Evolutionary conservation across 352 stramenopile genomes (phyloP), one percentile per base, ranked within the genome.

Genomic region (Phytophthora lateralis): DNA sequence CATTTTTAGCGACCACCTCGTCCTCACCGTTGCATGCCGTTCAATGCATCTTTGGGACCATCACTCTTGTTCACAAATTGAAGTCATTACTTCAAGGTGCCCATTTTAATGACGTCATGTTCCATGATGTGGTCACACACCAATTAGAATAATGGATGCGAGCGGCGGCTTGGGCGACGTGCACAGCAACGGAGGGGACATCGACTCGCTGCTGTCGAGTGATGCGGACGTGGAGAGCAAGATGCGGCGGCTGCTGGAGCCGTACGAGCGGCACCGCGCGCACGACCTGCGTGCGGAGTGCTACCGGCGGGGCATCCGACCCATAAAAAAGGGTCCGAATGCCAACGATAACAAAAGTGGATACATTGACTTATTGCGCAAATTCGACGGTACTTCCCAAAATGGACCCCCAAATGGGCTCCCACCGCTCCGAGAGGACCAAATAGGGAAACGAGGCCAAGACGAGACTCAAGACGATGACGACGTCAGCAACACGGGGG

Each of bases 321-420:
- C 83, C 24, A 87, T 90, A 50, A 93, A 92, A 71, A 93, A 91
- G 76, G 83, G 83, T 1, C 83, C 83, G 3, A 76, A 89, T 43
- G 81, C 83, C n/a, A 93, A 93, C 62, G 83, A 93, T 75, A 93
- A 93, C 67, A 93, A 93, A 76, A 78, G 71, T 68, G 83, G 83
- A 14, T 93, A 93, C 67, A 85, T 93, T 46, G 29, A 84, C 20
- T 61, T 93, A 41, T 60, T 93, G 44, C 79, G 83, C 47, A 79
- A 83, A 71, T 76, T 76, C 49, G 81, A 91, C 63, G 73, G 72
- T 32, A 73, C 69, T 32, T 32, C 6, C 2, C 49, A 49, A 52
- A 57, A 52, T 45, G 34, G 42, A 48, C 38, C 39, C 49, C 54
- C 21, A 42, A 71, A 39, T 67, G 60, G 50, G 5, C 38, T 58